These are phyloP conservation scores for Monascus purpureus DNA, from an alignment of 495 filamentous ascomycete species.

Conservation along the genomic window DNA sequence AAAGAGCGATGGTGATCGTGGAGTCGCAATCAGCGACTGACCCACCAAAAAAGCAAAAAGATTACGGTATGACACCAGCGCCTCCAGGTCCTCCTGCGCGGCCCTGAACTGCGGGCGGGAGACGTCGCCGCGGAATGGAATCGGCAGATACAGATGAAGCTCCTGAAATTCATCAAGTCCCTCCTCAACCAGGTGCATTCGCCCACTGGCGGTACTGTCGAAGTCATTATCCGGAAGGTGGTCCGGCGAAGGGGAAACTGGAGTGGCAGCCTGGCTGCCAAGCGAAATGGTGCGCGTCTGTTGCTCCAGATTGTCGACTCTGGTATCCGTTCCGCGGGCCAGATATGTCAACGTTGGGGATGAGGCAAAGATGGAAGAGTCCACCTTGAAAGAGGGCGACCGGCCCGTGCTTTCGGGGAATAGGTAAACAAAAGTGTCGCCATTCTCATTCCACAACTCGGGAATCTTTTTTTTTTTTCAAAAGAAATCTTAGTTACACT, in stretches of 20 bases:
- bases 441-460: conserved; percentile 79
- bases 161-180: conserved; percentile 32
- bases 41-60: conserved; percentile 79
- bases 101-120: conserved; percentile 23
- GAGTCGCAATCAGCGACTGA: conserved; percentile 67
- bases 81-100: conserved; percentile 46
- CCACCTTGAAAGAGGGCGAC: conserved; percentile 65
- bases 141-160: conserved; percentile 58
- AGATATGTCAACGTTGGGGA: conserved; percentile 56
- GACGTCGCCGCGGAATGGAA: conserved; percentile 36
- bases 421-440: conserved; percentile 74
- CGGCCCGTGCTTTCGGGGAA: conserved; percentile 51
- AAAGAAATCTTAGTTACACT: too few species aligned
- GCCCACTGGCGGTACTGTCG: conserved; percentile 28
- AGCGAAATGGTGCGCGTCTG: conserved; percentile 26
- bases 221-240: conserved; percentile 25
- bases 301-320: conserved; percentile 22
- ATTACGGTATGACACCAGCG: conserved; percentile 68
- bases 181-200: conserved; percentile 30
- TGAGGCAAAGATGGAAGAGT: conserved; percentile 55
- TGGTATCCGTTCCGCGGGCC: conserved; percentile 45
- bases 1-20: conserved; percentile 52
- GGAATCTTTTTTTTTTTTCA: conserved; percentile 38
- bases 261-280: conserved; percentile 20
- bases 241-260: conserved; percentile 29